Base-by-base conservation (phyloP, 1,284 basidiomycete genomes). In the Ustilago trichophora region DNA sequence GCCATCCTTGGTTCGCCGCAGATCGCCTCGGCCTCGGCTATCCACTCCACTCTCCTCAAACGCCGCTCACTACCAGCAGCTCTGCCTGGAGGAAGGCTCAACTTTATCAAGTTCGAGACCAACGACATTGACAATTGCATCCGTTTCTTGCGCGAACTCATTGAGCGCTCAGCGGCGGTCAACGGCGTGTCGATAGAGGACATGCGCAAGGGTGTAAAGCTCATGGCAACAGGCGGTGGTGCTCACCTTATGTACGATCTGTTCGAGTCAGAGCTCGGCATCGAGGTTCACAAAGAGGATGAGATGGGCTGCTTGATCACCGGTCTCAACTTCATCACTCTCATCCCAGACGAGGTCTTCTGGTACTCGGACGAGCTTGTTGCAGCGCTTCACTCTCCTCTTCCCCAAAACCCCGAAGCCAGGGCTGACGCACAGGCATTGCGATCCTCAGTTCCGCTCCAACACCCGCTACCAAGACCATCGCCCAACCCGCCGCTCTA, bases 291-390 rank as follows among this genome's bases (percentile, higher is more conserved):
- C 59, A 84, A 89, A 53, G 95, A 98, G 83, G 96, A 98, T 82
- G 96, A 99, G 85, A 98, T 99, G 96, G 93, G 92, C 83, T 98
- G 95, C 79, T 84, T 98, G 76, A 98, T 98, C 70, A 91, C 94
- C 69, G 96, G 96, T 15, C 86, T 99, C 77, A 92, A 93, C 82
- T 99, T 99, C 83, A 91, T 98, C 82, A 90, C 91, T 25, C 88
- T 92, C 79, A 96, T 99, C 59, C 95, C 95, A 26, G 90, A 96
- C 83, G 96, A 99, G 83, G 94, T 94, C 27, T 99, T 98, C 83
- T 98, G 90, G 86, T 98, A 97, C 84, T 96, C 93, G 38, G 96
- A 99, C 83, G 91, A 97, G 83, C 88, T 98, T 71, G 94, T 98
- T 4, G 62, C 69, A 29, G 73, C 68, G 3, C 48, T 79, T 12